Evolutionary conservation across 257 asterid genomes (phyloP).

Genomic region (Solanum appendiculatum): DNA sequence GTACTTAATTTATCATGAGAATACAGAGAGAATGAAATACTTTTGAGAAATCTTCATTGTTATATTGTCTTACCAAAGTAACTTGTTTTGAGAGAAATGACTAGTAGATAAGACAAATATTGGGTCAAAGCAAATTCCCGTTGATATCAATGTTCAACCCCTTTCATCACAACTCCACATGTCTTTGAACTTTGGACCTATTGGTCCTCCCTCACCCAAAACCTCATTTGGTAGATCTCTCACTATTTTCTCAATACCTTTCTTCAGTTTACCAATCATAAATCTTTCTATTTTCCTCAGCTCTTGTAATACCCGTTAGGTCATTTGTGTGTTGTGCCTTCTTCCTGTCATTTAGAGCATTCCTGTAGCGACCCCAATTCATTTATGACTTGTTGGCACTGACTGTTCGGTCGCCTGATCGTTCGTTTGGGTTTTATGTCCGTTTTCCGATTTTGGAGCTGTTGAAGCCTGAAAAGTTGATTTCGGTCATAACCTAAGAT

Average conservation of each 20-base stretch:
- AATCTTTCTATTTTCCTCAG: slow-evolving; percentile 2
- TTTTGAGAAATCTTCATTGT: background rate
- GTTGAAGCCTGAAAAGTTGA: no score
- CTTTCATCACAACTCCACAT: slow-evolving; percentile 28
- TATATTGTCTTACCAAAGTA: background rate
- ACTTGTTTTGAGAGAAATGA: background rate
- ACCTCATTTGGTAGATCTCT: slow-evolving; percentile 14
- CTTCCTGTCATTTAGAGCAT: no score
- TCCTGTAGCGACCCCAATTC: no score
- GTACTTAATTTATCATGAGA: background rate
- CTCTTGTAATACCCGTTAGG: no score
- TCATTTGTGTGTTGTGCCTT: no score
- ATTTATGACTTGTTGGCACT: no score
- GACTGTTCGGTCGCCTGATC: no score
- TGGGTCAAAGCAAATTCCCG: background rate
- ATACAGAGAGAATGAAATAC: background rate
- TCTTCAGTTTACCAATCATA: slow-evolving; percentile 1
- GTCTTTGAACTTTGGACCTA: slow-evolving; percentile 23
- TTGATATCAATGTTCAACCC: background rate
- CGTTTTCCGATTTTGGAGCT: no score
- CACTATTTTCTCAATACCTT: background rate
- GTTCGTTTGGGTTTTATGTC: no score
- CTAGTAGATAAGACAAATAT: background rate
- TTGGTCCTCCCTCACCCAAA: slow-evolving; percentile 23
- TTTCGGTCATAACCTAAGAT: no score